These are phyloP conservation scores for Acacia crassicarpa DNA, from an alignment of 306 rosid species.

Conservation along the genomic window DNA sequence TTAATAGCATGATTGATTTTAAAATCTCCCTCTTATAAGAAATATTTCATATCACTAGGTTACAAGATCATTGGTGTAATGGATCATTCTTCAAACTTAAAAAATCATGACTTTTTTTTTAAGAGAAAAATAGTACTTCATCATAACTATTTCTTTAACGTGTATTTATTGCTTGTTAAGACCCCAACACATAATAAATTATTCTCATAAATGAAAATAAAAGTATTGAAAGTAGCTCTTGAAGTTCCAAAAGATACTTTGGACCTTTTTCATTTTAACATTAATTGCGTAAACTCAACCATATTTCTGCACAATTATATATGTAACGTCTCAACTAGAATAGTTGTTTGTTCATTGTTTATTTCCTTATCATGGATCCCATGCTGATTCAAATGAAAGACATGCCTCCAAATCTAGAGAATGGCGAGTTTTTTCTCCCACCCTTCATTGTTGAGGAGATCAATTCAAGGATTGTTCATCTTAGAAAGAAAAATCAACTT, in stretches of 20 bases:
- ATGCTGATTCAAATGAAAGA: background rate
- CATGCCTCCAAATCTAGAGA: conserved; percentile 24
- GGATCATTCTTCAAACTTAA: background rate
- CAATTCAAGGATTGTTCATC: background rate
- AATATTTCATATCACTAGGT: no score
- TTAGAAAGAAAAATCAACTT: background rate
- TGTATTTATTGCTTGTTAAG: background rate
- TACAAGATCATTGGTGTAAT: no score
- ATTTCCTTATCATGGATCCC: background rate
- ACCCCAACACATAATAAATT: background rate
- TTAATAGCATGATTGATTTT: no score
- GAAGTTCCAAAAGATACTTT: background rate
- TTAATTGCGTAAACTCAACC: background rate
- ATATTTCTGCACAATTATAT: background rate
- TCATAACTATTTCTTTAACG: background rate
- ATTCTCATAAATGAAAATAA: background rate
- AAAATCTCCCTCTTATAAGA: no score
- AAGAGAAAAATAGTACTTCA: background rate
- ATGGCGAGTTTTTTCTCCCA: conserved; percentile 32
- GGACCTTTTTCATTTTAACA: background rate
- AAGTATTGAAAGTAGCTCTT: background rate
- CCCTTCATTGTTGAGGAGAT: conserved; percentile 30
- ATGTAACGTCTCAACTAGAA: background rate
- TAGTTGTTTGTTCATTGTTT: background rate
- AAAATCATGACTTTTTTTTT: background rate